Percentiles rank a stretch among this genome's conserved stretches.
phyloP scores from a whole-genome alignment of 2,329 filamentous ascomycete species.

The Aspergillus fumigatus region DNA sequence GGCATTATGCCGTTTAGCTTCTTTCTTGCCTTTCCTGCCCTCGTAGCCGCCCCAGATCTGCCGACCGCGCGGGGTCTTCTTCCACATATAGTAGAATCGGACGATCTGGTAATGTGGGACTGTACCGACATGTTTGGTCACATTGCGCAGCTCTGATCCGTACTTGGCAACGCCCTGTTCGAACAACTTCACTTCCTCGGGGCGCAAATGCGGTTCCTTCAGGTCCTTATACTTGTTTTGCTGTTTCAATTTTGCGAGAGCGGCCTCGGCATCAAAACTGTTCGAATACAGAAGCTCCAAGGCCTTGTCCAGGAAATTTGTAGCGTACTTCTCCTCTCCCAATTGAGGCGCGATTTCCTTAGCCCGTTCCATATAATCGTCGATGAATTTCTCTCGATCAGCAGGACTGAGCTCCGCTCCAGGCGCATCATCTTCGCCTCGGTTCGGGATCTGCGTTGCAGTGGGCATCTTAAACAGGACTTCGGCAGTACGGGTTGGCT shows the following conservation, averaged over 20 bases:
- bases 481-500: conserved; percentile 69
- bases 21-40: conserved; percentile 85
- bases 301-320: conserved; percentile 84
- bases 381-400: conserved; percentile 56
- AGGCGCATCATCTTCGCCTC: conserved; percentile 41
- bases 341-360: conserved; percentile 61
- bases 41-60: conserved; percentile 88
- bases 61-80: conserved; percentile 80
- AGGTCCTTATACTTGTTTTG: conserved; percentile 66
- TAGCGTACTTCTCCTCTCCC: conserved; percentile 69
- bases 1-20: conserved; percentile 61
- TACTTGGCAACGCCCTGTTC: conserved; percentile 87
- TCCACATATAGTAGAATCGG: conserved; percentile 96
- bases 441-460: conserved; percentile 43
- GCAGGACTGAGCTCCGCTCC: conserved; percentile 31
- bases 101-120: conserved; percentile 76
- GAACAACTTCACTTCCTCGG: conserved; percentile 80
- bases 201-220: conserved; percentile 75
- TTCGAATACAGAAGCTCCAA: conserved; percentile 67
- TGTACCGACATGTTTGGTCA: conserved; percentile 76
- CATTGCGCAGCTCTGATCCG: conserved; percentile 80
- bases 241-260: conserved; percentile 65
- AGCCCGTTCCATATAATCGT: conserved; percentile 71
- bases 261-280: conserved; percentile 65
- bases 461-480: conserved; percentile 73